Evolutionary conservation across 1,284 basidiomycete species (phyloP), one percentile per base, ranked within the genome.

Genomic region (Malassezia pachydermatis): DNA sequence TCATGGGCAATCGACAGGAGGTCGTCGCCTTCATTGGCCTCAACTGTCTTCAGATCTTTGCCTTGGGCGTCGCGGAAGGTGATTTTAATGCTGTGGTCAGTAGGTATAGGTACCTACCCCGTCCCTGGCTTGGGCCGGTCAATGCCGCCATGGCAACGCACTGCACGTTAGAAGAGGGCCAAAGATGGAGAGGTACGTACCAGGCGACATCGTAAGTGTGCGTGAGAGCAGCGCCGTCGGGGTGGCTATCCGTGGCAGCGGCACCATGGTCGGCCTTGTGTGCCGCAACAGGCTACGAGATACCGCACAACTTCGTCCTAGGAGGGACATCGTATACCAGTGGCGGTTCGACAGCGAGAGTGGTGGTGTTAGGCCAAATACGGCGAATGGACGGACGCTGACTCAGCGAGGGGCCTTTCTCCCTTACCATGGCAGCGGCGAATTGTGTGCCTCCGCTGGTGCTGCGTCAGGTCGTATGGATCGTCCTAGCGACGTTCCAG

Each of bases 11-110:
- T 78, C 36, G 81, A 81, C 35, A 98, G 76, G 25, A 98, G 75
- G 71, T 94, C 88, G 69, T 98, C 92, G 13, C 90, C 92, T 68
- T 89, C 88, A 70, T 86, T 90, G 1, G 79, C 90, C 72, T 95
- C 85, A 9, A 95, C 81, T 0, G 85, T 90, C 75, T 84, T 88
- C 51, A 96, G 76, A 5, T 79, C 75, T 30, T 77, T 77, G 5
- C 88, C 90, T 64, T 88, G 88, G 2, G 87, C 78, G 72, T 94
- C 88, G 61, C 84, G 81, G 76, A 92, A 96, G 60, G 84, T 81
- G 8, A 96, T 75, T 65, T 83, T 90, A 63, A 96, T 83, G 7
- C 89, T 50, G 45, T 44, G 45, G 38, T 72, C 22, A 63, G 73
- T 36, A 67, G 65, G 9, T 65, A 65, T 37, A 16, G 16, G 4